phyloP scores from a whole-genome alignment of 108 stramenopile genomes.

The Chaetoceros muelleri region DNA sequence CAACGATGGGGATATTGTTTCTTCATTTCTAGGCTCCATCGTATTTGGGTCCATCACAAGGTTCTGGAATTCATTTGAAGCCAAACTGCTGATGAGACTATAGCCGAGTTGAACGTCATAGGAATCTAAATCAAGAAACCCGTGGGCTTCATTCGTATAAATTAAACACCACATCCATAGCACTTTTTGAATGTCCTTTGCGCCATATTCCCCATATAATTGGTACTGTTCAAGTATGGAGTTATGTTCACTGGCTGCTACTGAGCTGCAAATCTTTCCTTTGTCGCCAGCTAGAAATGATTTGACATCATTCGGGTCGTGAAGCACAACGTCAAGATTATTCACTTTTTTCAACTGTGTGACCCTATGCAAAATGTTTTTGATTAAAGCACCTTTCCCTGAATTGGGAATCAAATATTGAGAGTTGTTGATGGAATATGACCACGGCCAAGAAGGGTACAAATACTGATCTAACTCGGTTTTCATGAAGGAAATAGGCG shows the following conservation, averaged over 20 bases:
- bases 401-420: not conserved
- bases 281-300: not conserved
- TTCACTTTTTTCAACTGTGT: not conserved
- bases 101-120: not conserved
- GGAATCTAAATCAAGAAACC: not conserved
- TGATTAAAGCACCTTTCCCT: not conserved
- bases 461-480: not conserved
- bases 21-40: not conserved
- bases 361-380: not conserved
- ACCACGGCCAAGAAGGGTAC: not conserved
- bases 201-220: not conserved
- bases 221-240: not conserved
- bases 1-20: too few species aligned
- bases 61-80: not conserved
- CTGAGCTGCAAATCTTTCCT: not conserved
- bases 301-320: not conserved
- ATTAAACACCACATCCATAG: not conserved
- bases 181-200: not conserved
- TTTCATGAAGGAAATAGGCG: not conserved
- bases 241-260: not conserved
- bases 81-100: not conserved
- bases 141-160: not conserved
- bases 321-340: not conserved
- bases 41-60: not conserved
- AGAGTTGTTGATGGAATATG: not conserved